Evolutionary conservation across 2,329 filamentous ascomycete species (phyloP), one percentile per base, ranked within the genome.

Genomic region (Pseudogymnoascus sp.): DNA sequence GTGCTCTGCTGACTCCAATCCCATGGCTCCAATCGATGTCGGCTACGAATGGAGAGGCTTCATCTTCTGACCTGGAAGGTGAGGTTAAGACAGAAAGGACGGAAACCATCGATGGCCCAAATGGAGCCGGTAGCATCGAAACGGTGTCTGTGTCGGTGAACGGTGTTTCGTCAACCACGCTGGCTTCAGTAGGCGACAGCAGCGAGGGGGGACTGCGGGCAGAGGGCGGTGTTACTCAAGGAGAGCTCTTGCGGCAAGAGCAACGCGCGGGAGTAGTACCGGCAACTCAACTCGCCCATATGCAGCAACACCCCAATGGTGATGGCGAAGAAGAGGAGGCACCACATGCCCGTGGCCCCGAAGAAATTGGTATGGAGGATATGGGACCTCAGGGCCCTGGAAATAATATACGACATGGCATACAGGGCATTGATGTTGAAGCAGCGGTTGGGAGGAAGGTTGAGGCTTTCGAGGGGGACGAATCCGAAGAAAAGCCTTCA

Each of bases 1-100:
- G 94, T 5, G 94, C 94, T 0, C 79, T 97, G 15, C 79, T 99
- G 59, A 97, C 93, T 0, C 94, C 93, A 0, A 97, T 99, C 62
- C 90, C 92, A 0, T 99, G 94, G 94, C 78, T 97, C 9, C 21
- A 59, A 31, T 59, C 58, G 2, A 27, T 59, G 15, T 39, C 58
- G 5, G 25, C 33, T 18, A 5, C 58, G 6, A 59, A 39, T 27
- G 45, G 58, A 61, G 48, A 55, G 15, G 29, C 15, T 7, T 5
- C 37, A 33, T 74, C 74, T 65, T 73, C 74, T 42, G 78, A 78
- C 62, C 76, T 82, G 12, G 83, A 87, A 69, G 78, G 78, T 18
- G 84, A 87, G 68, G 78, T 89, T 18, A 83, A 84, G 66, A 90
- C 87, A 37, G 88, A 92, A 72, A 86, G 83, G 72, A 91, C 88